These are phyloP conservation scores for Termitomyces sp. DNA, from an alignment of 768 basidiomycete genomes.

Conservation along the genomic window DNA sequence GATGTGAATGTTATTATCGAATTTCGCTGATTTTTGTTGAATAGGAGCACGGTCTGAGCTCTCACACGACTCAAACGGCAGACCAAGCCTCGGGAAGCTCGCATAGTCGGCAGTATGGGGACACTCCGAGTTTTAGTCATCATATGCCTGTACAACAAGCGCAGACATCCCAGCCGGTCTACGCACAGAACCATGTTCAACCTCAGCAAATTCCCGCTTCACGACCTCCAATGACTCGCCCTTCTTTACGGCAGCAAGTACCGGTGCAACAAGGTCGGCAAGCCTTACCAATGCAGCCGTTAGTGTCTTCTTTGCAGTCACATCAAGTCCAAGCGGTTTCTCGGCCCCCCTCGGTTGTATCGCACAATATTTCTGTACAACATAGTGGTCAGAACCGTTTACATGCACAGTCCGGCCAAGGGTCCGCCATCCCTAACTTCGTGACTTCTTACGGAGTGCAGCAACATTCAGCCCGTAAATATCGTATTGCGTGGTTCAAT, in stretches of 20 bases:
- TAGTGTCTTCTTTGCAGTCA: neutral
- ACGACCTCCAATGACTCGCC: neutral
- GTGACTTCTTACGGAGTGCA: neutral
- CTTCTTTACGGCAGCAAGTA: neutral
- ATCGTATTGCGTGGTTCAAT: neutral
- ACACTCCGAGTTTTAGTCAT: neutral
- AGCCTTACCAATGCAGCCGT: conserved; percentile 10
- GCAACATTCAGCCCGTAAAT: conserved; percentile 1
- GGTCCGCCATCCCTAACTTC: conserved; percentile 4
- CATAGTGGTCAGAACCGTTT: neutral
- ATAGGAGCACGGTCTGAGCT: neutral
- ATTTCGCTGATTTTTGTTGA: neutral
- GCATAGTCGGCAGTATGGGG: neutral
- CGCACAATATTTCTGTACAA: neutral
- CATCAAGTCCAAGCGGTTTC: neutral
- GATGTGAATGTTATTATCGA: neutral
- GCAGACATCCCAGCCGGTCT: neutral
- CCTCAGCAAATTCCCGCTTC: neutral
- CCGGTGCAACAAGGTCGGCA: conserved; percentile 3
- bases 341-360: neutral
- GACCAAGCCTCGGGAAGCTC: neutral
- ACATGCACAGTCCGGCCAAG: neutral
- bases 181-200: neutral
- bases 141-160: neutral
- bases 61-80: neutral